Conservation (phyloP, 1,284 basidiomycete genomes). For the Moesziomyces parantarcticus region DNA sequence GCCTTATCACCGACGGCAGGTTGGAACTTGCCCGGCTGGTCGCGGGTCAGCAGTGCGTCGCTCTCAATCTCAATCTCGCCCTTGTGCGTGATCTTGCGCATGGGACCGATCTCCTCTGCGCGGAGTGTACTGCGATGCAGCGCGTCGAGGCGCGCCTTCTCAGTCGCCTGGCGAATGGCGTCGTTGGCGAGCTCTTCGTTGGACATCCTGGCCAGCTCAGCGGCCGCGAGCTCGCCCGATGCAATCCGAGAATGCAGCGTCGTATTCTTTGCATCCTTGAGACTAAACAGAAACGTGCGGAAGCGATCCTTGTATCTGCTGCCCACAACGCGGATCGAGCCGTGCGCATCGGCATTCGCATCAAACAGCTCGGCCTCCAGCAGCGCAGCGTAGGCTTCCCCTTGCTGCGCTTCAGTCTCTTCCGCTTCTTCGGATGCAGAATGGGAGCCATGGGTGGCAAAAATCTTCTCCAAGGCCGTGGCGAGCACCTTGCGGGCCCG, state of each 20-base stretch:
- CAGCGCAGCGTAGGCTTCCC: conserved; percentile 30
- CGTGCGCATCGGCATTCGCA: conserved; percentile 35
- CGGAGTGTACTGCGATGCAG: conserved; percentile 58
- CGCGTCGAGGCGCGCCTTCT: conserved; percentile 60
- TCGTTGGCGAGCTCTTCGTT: conserved; percentile 66
- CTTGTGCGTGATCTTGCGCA: conserved; percentile 68
- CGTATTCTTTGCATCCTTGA: conserved; percentile 64
- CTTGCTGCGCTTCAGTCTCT: conserved; percentile 14
- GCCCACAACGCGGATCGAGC: conserved; percentile 23
- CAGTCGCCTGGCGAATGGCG: conserved; percentile 56
- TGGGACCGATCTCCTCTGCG: conserved; percentile 50
- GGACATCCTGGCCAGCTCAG: conserved; percentile 55
- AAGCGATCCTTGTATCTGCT: conserved; percentile 63
- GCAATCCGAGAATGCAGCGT: conserved; percentile 61
- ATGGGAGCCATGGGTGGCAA: conserved; percentile 1
- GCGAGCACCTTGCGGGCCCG: conserved; percentile 36
- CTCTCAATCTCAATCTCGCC: conserved; percentile 66
- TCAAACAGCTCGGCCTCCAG: conserved; percentile 55
- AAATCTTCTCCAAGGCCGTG: conserved; percentile 28
- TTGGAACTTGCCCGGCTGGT: conserved; percentile 31
- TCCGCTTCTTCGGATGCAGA: conserved; percentile 1
- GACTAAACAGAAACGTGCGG: conserved; percentile 64
- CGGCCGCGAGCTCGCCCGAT: conserved; percentile 49
- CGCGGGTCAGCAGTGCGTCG: conserved; percentile 30
- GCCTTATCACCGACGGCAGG: neutral